Conservation (phyloP, 2,329 filamentous ascomycete species). For the Talaromyces funiculosus region DNA sequence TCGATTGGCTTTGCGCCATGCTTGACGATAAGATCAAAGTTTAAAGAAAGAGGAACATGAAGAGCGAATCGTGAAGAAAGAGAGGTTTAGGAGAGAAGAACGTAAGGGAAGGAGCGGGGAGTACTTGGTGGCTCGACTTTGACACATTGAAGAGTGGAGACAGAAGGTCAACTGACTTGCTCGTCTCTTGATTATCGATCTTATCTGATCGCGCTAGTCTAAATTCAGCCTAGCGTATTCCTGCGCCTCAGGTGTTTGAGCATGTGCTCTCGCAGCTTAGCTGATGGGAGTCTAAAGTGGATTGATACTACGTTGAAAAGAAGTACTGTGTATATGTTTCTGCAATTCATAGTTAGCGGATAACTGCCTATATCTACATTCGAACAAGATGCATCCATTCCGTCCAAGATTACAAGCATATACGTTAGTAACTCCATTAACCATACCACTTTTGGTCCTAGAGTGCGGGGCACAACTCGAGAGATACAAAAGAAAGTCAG, state of each 20-base stretch:
- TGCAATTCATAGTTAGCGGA: slow-evolving; percentile 2
- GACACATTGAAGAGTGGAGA: not conserved
- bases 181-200: slow-evolving; percentile 20
- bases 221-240: not conserved
- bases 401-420: not conserved
- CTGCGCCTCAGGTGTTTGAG: no score
- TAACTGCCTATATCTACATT: slow-evolving; percentile 6
- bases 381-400: not conserved
- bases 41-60: not conserved
- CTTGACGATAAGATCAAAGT: not conserved
- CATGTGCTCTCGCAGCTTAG: no score
- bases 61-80: not conserved
- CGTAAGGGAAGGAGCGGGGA: not conserved
- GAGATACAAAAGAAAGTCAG: not conserved
- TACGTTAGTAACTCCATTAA: not conserved
- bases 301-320: not conserved
- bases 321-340: not conserved
- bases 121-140: not conserved
- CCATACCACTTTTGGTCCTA: slow-evolving; percentile 4
- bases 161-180: slow-evolving; percentile 3
- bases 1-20: not conserved
- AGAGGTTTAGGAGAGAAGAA: not conserved
- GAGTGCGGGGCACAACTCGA: not conserved
- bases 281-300: not conserved
- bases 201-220: slow-evolving; percentile 31